Evolutionary conservation across 2,329 filamentous ascomycete genomes (phyloP).

Genomic region (Fusarium bulbicola): DNA sequence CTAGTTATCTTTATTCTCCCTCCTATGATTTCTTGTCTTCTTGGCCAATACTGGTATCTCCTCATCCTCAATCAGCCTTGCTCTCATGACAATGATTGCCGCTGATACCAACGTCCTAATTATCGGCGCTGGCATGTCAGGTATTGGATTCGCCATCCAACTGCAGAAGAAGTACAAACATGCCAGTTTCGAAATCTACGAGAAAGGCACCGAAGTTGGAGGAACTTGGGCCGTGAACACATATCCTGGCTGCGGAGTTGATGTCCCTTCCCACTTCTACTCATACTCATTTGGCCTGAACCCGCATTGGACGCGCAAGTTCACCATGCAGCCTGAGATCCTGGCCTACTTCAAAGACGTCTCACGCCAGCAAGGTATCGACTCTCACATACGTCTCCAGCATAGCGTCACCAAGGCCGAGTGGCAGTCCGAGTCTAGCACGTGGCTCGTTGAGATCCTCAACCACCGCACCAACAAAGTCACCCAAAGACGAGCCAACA

Average conservation of each 20-base stretch:
- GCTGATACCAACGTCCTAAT: neutral
- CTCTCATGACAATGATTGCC: neutral
- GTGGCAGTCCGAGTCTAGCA: neutral
- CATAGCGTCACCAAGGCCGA: neutral
- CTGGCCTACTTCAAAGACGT: neutral
- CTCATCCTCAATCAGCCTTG: neutral
- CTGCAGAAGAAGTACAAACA: neutral
- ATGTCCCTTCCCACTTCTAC: neutral
- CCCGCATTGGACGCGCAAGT: neutral
- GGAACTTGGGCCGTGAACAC: neutral
- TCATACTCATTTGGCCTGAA: neutral
- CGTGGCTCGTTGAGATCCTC: neutral
- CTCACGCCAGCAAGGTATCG: neutral
- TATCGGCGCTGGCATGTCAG: neutral
- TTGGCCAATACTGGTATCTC: neutral
- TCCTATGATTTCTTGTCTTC: neutral
- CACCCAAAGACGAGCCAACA: neutral
- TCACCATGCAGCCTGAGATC: neutral
- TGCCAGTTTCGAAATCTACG: neutral
- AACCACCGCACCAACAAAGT: neutral
- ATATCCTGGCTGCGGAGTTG: neutral
- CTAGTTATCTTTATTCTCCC: neutral
- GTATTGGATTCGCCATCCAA: neutral
- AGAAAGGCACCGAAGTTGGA: neutral
- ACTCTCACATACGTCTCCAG: neutral